Percentiles rank a stretch among this genome's conserved stretches.
Conservation (phyloP, 441 rosid genomes). For the California macrophylla region DNA sequence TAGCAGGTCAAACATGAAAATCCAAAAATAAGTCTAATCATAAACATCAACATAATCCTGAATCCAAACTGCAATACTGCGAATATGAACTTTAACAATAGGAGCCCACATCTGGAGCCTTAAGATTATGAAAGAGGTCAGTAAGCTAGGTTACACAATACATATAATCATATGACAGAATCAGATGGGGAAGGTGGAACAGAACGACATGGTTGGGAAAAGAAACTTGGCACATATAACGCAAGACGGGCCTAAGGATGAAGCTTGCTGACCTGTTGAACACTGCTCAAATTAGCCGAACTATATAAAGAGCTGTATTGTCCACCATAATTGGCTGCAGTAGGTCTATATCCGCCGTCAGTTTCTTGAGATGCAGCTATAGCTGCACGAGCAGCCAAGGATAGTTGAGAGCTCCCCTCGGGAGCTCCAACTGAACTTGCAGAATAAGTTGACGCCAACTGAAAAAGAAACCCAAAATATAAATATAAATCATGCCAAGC, state of each 20-base stretch:
- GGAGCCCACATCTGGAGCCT: background rate
- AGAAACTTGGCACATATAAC: background rate
- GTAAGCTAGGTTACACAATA: background rate
- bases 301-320: slow-evolving; percentile 59
- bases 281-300: slow-evolving; percentile 39
- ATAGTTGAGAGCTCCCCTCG: slow-evolving; percentile 58
- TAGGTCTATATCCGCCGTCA: slow-evolving; percentile 57
- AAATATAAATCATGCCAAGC: background rate
- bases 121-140: background rate
- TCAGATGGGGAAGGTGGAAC: background rate
- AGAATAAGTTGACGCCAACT: slow-evolving; percentile 59
- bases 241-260: background rate
- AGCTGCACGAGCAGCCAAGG: slow-evolving; percentile 47
- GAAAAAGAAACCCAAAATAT: slow-evolving; percentile 13
- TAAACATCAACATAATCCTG: background rate
- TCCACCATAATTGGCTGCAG: slow-evolving; percentile 59
- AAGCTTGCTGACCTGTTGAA: slow-evolving; percentile 44
- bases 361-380: slow-evolving; percentile 50
- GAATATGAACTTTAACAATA: background rate
- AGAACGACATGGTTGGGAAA: background rate
- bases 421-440: slow-evolving; percentile 56
- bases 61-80: background rate
- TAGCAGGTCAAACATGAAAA: background rate
- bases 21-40: background rate
- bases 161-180: background rate